Conservation (phyloP, 176 grass and related monocot genomes). For the Avena atlantica region DNA sequence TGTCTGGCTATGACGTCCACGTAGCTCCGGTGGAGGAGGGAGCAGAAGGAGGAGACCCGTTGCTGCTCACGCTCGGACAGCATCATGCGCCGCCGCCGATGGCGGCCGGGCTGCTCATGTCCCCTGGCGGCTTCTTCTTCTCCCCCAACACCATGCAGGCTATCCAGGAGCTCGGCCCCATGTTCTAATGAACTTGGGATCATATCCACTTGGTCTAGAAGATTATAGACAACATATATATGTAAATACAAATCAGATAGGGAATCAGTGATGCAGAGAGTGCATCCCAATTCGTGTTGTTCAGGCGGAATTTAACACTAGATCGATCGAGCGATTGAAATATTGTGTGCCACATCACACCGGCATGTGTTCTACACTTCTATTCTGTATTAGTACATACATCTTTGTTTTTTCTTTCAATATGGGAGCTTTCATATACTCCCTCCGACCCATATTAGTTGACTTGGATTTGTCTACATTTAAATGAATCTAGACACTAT, state of each 20-base stretch:
- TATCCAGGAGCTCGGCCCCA: slow-evolving; percentile 56
- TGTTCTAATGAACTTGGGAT: slow-evolving; percentile 20
- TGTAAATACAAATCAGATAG: background rate
- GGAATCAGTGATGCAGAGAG: background rate
- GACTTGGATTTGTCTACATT: too few relatives aligned
- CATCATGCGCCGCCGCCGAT: slow-evolving; percentile 36
- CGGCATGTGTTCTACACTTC: background rate
- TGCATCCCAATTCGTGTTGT: slow-evolving; percentile 24
- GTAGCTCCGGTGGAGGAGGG: background rate
- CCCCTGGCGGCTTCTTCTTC: slow-evolving; percentile 52
- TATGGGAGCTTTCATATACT: background rate
- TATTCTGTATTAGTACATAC: background rate
- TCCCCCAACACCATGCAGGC: slow-evolving; percentile 50
- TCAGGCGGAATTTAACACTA: slow-evolving; percentile 35
- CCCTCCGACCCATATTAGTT: too few relatives aligned
- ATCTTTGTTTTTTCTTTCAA: too few relatives aligned
- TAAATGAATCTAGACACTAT: too few relatives aligned
- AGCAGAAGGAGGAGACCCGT: slow-evolving; percentile 30
- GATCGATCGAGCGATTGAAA: slow-evolving; percentile 3
- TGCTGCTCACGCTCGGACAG: slow-evolving; percentile 60
- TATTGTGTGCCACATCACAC: slow-evolving; percentile 45
- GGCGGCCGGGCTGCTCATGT: slow-evolving; percentile 43
- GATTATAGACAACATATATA: background rate
- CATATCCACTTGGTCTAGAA: background rate
- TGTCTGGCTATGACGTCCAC: background rate